Evolutionary conservation across 164 flowering plant species (phyloP), one percentile per base, ranked within the genome.

Genomic region (Vitis cinerea): DNA sequence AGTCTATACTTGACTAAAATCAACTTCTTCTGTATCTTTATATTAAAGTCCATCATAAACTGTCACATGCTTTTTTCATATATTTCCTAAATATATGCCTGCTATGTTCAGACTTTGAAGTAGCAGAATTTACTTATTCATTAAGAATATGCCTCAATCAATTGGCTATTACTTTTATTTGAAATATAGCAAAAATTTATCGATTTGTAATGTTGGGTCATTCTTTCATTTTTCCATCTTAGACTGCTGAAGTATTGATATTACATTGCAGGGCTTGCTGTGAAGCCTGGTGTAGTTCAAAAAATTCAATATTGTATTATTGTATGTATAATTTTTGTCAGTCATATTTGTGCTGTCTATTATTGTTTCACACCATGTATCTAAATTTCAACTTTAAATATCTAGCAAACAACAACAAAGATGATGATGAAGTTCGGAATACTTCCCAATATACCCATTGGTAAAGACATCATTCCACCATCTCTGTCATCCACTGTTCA

Each of bases 261-360:
- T 61, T 72, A 9, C 57, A 29, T 82, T 69, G 62, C 83, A 95
- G 99, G 99, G 50, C 75, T 93, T 78, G 94, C 98, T 75, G 62
- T 93, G 77, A 95, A 95, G 83, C 98, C 98, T 66, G 82, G 89
- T 27, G 92, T 84, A 66, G 63, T 91, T 72, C 76, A 86, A 69
- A 83, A 81, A 59, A 58, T 87, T 73, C 97, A 91, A 74, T 77
- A 83, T 64, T 74, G 64, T 78, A 11, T 87, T 59, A 67, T 80
- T 49, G 99, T 93, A 86, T 50, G 85, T 81, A 63, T 55, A 8
- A 19, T 50, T 59, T 72, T 64, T 31, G 12, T 64, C 53, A 50
- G 1, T 59, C 10, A 0, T 55, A 13, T 53, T 48, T n/a, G 9
- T 10, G 37, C n/a, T 16, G 2, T 15, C 29, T 63, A 10, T 58